Base-by-base conservation (phyloP, 257 asterid species). In the Nicotiana tabacum region DNA sequence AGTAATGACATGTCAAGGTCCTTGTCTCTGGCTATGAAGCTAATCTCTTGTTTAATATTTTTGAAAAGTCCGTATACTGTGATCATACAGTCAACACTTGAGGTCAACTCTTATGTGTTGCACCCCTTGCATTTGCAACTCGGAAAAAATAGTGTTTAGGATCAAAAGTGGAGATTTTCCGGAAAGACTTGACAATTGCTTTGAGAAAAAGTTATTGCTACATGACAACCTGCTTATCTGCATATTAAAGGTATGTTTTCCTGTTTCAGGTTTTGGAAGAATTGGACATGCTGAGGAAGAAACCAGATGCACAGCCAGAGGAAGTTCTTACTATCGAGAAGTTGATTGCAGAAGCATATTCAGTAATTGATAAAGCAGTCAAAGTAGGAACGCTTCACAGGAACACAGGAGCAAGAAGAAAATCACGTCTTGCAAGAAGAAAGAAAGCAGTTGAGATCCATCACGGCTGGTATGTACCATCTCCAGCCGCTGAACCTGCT, bases 351-450 rank as follows among this genome's bases (percentile, higher is more conserved):
- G 98, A 93, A 80, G 99, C 99, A 13, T 95, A 93, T 87, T 95
- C 99, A 0, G 89, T 81, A 6, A 95, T 95, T 4, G 99, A 95
- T 70, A 95, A 90, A 88, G 98, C 99, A 3, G 92, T 95, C 65
- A 92, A 86, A 77, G 91, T 64, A 3, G 96, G 99, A 83, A 84
- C 95, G 0, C 91, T 95, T 74, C 99, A 95, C 87, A 90, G 93
- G 29, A 95, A 95, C 58, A 95, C 98, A 0, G 99, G 99, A 56
- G 99, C 97, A 0, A 86, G 97, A 91, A 95, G 99, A 84, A 93
- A 95, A 83, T 95, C 99, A 39, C 88, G 99, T 21, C 97, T 95
- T 27, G 99, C 99, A 18, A 86, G 99, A 84, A 90, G 97, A 58
- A 95, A 93, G 90, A 92, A 90, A 85, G 91, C 97, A 1, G 88